Base-by-base conservation (phyloP, 805 yeast genomes). In the Ogataea neopini region DNA sequence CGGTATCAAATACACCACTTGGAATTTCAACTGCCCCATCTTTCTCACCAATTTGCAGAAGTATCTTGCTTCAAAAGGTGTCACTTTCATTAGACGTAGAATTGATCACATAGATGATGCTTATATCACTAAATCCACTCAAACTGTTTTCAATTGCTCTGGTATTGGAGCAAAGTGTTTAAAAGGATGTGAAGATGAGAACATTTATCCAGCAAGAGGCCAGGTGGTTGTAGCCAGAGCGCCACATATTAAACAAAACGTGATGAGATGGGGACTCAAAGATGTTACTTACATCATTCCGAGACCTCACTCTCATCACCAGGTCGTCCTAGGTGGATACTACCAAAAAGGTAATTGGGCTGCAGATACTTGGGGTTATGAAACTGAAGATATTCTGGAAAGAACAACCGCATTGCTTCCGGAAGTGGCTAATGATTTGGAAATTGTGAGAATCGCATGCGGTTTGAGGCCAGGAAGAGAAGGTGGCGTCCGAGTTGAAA, bases 391-490 rank as follows among this genome's bases (percentile, higher is more conserved):
- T 52, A 85, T 55, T 20, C 22, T 55, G 2, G 34, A 43, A 15
- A 74, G 92, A 54, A 79, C 88, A 1, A 74, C 80, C 1, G 70
- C 62, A 20, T 60, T 81, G 38, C 62, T 68, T 23, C 87, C 86
- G 28, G 64, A 77, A 48, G 71, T 86, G 35, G 69, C 66, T 13
- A 41, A 52, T 64, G 69, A 60, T 18, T 62, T 71, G 39, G 85
- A 83, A 53, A 73, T 88, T 22, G 43, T 85, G 9, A 74, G 87
- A 44, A 83, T 79, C 33, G 86, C 78, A 1, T 83, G 90, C 6
- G 96, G 95, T 0, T 70, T 86, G 38, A 75, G 96, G 53, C 96
- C 96, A 5, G 73, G 83, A 32, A 75, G 95, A 59, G 73, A 77
- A 34, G 94, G 91, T 11, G 95, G 95, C 4, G 81, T 78, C 5